Conservation (phyloP, 2,329 filamentous ascomycete species). For the Sporothrix luriei region DNA sequence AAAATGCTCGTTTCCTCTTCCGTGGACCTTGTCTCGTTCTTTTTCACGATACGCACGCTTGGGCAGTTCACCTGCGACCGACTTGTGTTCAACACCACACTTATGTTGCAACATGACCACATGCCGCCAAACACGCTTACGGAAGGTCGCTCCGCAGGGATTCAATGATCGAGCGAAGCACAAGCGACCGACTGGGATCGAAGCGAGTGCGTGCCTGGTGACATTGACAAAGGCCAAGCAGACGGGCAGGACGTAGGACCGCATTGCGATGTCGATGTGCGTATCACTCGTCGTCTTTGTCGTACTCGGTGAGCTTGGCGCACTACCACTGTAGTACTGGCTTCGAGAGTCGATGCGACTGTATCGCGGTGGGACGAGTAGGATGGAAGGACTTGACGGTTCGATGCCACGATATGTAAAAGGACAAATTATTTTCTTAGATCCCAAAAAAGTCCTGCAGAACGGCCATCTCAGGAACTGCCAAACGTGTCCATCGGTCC, state of each 20-base stretch:
- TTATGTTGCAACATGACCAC: neutral
- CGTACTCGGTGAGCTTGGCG: neutral
- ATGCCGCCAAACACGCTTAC: neutral
- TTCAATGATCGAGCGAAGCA: neutral
- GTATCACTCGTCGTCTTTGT: neutral
- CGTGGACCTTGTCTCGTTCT: neutral
- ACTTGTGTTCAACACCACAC: neutral
- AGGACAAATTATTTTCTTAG: neutral
- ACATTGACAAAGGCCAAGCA: neutral
- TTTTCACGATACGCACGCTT: too few species aligned
- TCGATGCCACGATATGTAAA: neutral
- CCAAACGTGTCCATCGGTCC: neutral
- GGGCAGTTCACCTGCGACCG: neutral
- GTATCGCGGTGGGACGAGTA: too few species aligned
- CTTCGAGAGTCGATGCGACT: neutral
- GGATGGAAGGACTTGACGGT: neutral
- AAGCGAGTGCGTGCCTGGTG: neutral
- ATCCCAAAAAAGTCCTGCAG: neutral
- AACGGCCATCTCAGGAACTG: neutral
- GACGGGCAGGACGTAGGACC: neutral
- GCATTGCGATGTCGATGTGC: neutral
- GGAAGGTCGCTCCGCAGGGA: neutral
- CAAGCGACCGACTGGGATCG: neutral
- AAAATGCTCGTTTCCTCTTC: neutral
- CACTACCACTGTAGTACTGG: neutral